Evolutionary conservation across 192 early-diverging fungal genomes (phyloP).

Genomic region (Backusella australiensis): DNA sequence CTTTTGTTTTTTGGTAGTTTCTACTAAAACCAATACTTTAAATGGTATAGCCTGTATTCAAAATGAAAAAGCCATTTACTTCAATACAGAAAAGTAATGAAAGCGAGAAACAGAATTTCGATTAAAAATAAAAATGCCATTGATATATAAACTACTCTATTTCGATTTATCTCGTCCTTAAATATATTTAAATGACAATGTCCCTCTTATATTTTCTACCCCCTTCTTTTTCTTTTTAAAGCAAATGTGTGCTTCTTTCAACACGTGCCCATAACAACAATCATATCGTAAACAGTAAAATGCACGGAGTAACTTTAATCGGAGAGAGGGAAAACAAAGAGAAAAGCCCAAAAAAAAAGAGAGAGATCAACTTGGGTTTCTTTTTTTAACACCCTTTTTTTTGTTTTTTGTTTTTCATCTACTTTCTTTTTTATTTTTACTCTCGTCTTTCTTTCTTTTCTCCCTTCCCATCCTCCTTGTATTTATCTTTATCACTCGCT

Average conservation of each 20-base stretch:
- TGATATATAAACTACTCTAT: background rate
- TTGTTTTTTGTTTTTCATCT: background rate
- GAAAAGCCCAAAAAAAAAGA: background rate
- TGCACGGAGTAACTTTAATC: background rate
- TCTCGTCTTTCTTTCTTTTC: background rate
- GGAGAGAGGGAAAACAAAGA: background rate
- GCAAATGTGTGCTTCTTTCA: background rate
- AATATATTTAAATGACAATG: background rate
- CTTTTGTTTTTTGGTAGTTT: background rate
- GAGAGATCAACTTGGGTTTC: background rate
- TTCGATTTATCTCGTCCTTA: background rate
- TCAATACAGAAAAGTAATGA: background rate
- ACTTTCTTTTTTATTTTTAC: background rate
- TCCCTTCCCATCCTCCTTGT: background rate
- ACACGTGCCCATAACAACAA: background rate
- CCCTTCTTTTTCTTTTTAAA: background rate
- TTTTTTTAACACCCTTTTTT: background rate
- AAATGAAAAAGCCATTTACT: background rate
- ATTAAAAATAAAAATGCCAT: background rate
- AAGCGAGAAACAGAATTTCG: background rate
- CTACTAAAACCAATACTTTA: background rate
- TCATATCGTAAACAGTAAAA: background rate
- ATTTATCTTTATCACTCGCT: background rate
- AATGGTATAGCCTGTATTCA: background rate
- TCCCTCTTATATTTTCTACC: background rate